Base-by-base conservation (phyloP, 108 stramenopile genomes). In the Aurantiochytrium sp. region DNA sequence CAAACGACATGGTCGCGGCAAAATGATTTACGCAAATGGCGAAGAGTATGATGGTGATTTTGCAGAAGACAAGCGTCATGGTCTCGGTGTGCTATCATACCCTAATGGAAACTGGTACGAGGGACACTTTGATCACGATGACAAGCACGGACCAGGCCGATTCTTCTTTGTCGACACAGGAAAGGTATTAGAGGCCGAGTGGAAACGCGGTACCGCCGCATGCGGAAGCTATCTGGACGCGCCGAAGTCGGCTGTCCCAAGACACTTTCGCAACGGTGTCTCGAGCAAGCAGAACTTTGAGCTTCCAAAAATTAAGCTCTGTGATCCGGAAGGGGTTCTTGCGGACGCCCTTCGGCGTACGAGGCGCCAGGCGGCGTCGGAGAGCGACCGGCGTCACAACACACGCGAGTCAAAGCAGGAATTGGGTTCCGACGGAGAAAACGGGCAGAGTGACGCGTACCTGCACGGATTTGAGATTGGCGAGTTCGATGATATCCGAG, bases 31-130 rank as follows among this genome's bases (percentile, higher is more conserved):
- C 88, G 73, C 92, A 23, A 92, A 94, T 76, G 93, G 94, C 5
- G 92, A 93, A 45, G 88, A 87, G 6, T 94, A 94, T 87, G 93
- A 94, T 14, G 94, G 95, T 5, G 91, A 69, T n/a, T 95, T 93
- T 92, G 71, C 60, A 12, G 55, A 60, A n/a, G 93, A 91, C 16
- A 16, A 89, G 90, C 58, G 94, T n/a, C n/a, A 23, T 29, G 95
- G 94, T 10, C 42, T 91, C 4, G 93, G 94, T 42, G 60, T 94
- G 23, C 23, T 93, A 49, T 29, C 45, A 14, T n/a, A 76, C 42
- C 88, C 93, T 6, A 92, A 93, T 53, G 94, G 94, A 8, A 92
- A 94, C 90, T 14, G 73, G 4, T 93, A 69, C 59, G 91, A 93
- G 60, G 94, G 94, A 12, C 90, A 92, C 49, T 94, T 89, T 87